A percentile compares a stretch with the other conserved stretches of the same genome.
Evolutionary conservation across 2,329 filamentous ascomycete species (phyloP).

Genomic region (Diaporthe caulivora): DNA sequence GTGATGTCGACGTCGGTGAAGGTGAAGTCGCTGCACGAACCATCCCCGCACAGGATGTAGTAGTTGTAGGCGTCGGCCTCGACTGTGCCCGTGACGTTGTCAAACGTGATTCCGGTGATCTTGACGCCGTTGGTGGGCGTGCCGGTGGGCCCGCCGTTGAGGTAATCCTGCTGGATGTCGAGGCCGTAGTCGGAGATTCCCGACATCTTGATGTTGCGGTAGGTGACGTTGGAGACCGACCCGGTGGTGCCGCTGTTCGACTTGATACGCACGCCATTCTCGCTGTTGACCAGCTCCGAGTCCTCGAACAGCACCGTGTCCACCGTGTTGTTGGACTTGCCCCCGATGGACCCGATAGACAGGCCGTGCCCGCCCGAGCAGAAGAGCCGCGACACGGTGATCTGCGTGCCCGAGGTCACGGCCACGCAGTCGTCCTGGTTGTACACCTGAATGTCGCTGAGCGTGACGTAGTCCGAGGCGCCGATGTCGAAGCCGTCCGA

Average conservation of each 20-base stretch:
- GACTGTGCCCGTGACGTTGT: conserved; percentile 59
- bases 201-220: conserved; percentile 44
- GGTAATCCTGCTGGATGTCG: conserved; percentile 58
- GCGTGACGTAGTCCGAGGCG: conserved; percentile 60
- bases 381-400: conserved; percentile 57
- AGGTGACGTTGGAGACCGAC: conserved; percentile 54
- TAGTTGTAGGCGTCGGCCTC: conserved; percentile 53
- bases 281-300: conserved; percentile 63
- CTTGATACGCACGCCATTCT: conserved; percentile 67
- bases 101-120: conserved; percentile 62
- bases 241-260: conserved; percentile 60
- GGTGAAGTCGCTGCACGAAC: conserved; percentile 64
- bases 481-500: conserved; percentile 72
- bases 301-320: conserved; percentile 62
- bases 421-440: conserved; percentile 75
- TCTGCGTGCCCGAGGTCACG: conserved; percentile 65
- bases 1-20: conserved; percentile 63
- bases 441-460: conserved; percentile 64
- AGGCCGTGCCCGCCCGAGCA: conserved; percentile 60
- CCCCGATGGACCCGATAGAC: conserved; percentile 59
- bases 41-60: conserved; percentile 66
- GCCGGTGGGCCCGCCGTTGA: conserved; percentile 60
- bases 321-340: conserved; percentile 65
- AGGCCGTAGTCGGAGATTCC: conserved; percentile 50
- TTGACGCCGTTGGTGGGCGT: conserved; percentile 62